Percentiles rank a stretch among this genome's conserved stretches.
These are phyloP conservation scores for Alternaria triticimaculans DNA, from an alignment of 2,329 filamentous ascomycete species.

Conservation along the genomic window DNA sequence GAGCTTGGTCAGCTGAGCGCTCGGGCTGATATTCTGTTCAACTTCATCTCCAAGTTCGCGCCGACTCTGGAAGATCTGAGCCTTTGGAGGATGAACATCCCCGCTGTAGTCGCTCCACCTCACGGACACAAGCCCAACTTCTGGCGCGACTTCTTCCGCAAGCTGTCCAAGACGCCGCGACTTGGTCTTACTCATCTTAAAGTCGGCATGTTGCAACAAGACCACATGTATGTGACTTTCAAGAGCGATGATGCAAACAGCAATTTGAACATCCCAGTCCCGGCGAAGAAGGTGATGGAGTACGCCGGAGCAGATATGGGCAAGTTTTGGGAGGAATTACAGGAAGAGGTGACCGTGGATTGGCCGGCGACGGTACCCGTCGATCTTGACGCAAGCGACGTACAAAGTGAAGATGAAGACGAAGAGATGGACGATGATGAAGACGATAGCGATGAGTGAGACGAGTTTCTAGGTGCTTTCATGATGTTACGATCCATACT, in stretches of 20 bases:
- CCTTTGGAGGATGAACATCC: constrained; percentile 54
- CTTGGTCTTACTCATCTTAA: constrained; percentile 24
- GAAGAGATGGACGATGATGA: constrained; percentile 21
- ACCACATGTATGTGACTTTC: constrained; percentile 19
- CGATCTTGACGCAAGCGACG: not conserved
- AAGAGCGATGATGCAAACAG: not conserved
- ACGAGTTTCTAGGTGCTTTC: not conserved
- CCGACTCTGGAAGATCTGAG: constrained; percentile 54
- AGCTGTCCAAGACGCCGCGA: constrained; percentile 10
- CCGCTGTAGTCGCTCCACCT: not conserved
- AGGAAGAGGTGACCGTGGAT: constrained; percentile 17
- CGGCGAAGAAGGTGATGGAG: constrained; percentile 10
- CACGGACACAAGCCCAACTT: constrained; percentile 20
- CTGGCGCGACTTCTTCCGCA: constrained; percentile 29
- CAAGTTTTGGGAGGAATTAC: constrained; percentile 17
- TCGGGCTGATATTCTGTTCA: constrained; percentile 10
- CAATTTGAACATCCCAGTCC: not conserved
- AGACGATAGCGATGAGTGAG: not conserved
- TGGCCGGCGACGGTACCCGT: constrained; percentile 16
- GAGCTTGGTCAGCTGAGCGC: constrained; percentile 33
- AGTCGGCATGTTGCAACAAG: constrained; percentile 25
- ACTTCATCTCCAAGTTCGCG: constrained; percentile 50
- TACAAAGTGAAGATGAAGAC: constrained; percentile 15
- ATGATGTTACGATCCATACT: not conserved
- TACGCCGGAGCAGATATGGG: constrained; percentile 21